phyloP scores from a whole-genome alignment of 2,329 filamentous ascomycete genomes.

The Lachnellula subtilissima region DNA sequence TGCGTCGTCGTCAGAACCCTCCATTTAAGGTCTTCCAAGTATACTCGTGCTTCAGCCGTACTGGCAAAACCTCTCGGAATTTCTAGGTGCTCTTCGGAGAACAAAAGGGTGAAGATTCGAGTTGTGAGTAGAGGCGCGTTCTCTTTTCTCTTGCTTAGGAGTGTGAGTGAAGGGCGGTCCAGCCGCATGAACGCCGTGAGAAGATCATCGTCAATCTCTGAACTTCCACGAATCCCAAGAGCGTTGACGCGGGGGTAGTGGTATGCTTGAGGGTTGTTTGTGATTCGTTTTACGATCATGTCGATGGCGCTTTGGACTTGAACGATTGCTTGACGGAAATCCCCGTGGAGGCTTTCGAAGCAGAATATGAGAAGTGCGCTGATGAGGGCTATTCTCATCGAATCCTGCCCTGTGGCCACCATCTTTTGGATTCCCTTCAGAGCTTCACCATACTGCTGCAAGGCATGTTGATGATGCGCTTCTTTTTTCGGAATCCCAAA shows the following conservation, averaged over 20 bases:
- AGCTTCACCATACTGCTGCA: constrained; percentile 18
- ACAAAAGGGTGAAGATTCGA: constrained; percentile 10
- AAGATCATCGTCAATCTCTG: constrained; percentile 17
- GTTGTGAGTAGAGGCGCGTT: background rate
- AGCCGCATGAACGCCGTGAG: constrained; percentile 19
- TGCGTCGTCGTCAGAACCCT: background rate
- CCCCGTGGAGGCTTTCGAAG: constrained; percentile 23
- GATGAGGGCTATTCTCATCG: constrained; percentile 17
- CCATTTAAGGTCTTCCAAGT: constrained; percentile 10
- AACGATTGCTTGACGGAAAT: constrained; percentile 13
- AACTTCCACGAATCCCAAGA: constrained; percentile 5
- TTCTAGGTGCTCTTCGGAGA: constrained; percentile 6
- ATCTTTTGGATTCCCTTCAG: constrained; percentile 16
- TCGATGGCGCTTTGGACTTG: constrained; percentile 17
- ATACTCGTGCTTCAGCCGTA: constrained; percentile 8
- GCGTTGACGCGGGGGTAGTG: constrained; percentile 8
- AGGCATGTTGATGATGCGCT: constrained; percentile 17
- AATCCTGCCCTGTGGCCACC: constrained; percentile 10
- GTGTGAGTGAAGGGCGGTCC: constrained; percentile 9
- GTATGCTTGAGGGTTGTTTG: constrained; percentile 1
- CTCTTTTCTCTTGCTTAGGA: constrained; percentile 13
- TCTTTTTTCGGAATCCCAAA: constrained; percentile 2
- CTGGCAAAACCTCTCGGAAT: constrained; percentile 7
- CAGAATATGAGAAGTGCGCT: constrained; percentile 24
- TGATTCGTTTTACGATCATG: constrained; percentile 14